Percentiles rank a stretch among this genome's conserved stretches.
Evolutionary conservation across 75 land plant species (phyloP).

Genomic region (Adiantum capillusveneris): DNA sequence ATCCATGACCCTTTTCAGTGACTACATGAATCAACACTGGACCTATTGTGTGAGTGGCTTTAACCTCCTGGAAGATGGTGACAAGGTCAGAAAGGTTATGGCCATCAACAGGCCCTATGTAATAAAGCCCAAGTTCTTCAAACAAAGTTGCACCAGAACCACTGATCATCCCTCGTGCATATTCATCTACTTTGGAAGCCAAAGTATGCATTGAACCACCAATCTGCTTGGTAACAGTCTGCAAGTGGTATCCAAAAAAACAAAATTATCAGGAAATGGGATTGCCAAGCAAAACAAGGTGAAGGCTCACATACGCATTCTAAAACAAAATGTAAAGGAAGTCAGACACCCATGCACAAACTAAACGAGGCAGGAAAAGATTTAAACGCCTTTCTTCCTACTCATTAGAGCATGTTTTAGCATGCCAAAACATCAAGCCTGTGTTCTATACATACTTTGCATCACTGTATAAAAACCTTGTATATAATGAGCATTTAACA

Average conservation of each 20-base stretch:
- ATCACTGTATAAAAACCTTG: too few relatives aligned
- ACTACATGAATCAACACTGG: constrained; percentile 69
- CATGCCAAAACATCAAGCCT: too few relatives aligned
- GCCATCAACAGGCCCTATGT: constrained; percentile 81
- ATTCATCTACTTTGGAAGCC: constrained; percentile 80
- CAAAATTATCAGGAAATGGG: too few relatives aligned
- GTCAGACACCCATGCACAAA: too few relatives aligned
- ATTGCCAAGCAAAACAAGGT: too few relatives aligned
- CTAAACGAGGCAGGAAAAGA: too few relatives aligned
- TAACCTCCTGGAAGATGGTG: constrained; percentile 51
- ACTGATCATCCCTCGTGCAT: constrained; percentile 81
- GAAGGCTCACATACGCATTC: too few relatives aligned
- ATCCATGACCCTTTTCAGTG: constrained; percentile 41
- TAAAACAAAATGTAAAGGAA: too few relatives aligned
- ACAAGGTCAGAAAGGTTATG: constrained; percentile 65
- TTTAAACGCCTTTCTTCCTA: too few relatives aligned
- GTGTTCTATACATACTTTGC: too few relatives aligned
- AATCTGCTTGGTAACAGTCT: constrained; percentile 81
- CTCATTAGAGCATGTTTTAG: too few relatives aligned
- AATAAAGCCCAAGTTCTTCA: constrained; percentile 84
- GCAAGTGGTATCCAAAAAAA: not conserved
- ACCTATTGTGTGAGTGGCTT: constrained; percentile 52
- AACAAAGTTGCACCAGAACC: constrained; percentile 65
- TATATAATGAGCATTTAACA: too few relatives aligned
- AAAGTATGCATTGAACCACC: constrained; percentile 56